Base-by-base conservation (phyloP, 805 yeast species). In the Hagleromyces aurorensis region DNA sequence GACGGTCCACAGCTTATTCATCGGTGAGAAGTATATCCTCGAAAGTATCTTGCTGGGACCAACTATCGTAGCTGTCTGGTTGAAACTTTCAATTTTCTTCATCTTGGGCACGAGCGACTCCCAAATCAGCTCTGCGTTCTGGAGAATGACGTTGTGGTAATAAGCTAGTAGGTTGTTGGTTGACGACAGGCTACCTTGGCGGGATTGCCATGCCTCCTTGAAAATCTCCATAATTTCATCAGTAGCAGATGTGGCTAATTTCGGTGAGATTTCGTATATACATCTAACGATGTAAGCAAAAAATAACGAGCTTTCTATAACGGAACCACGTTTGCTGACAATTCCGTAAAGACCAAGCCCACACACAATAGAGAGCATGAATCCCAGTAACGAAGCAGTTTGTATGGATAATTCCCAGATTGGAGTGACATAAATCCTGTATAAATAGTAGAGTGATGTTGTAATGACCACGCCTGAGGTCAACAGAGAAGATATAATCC, bases 221-320 rank as follows among this genome's bases (percentile, higher is more conserved):
- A 65, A 52, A 18, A 62, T 33, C n/a, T 54, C 52, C 16, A 61
- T 47, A 29, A 66, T 58, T 43, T 65, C 70, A 21, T 53, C 56
- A 17, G 66, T 62, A 0, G 70, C 69, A 17, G 61, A 62, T 31
- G 74, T 72, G 6, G 87, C 78, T 40, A 89, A 68, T 44, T 82
- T 86, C 1, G 97, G 96, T 46, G 89, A 85, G 3, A 94, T 75
- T 51, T 87, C 93, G 55, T 91, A 91, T 38, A 87, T 75, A 46
- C 95, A 85, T 51, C 93, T 81, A 16, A 91, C 95, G 38, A 89
- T 78, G 57, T 91, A 91, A 6, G 93, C 89, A 51, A 86, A 77
- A 46, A 91, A 67, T 34, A 89, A 60, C 8, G 94, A 80, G 18
- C 86, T 72, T 57, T 91, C 98, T 29, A 87, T 69, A n/a, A 89